Evolutionary conservation across 2,329 filamentous ascomycete species (phyloP), one percentile per base, ranked within the genome.

Genomic region (Aspergillus terreus): DNA sequence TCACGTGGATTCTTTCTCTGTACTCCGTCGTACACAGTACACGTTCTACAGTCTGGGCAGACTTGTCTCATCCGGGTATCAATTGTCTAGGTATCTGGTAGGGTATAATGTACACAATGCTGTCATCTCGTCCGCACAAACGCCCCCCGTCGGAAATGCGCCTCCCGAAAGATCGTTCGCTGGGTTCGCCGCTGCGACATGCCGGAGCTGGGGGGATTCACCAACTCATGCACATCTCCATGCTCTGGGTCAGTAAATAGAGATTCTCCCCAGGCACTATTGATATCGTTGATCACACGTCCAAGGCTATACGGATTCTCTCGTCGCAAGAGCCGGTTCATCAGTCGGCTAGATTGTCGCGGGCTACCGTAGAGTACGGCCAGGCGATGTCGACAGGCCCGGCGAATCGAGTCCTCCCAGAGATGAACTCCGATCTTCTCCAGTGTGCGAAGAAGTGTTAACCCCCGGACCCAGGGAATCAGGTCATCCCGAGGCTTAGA

Each of bases 401-500:
- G 56, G 14, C 62, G 61, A 19, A 76, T 64, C 33, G 58, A 58
- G 17, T 55, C 50, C 30, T 51, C 54, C 25, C 61, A 56, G 25
- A 76, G 60, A 27, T 55, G 52, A n/a, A 76, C 60, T 3, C 72
- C 72, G 36, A 61, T 59, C 32, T 64, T 51, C 54, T 67, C 63
- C 3, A 76, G 56, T 30, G 73, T 64, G 15, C 67, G 67, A 12
- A 76, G 64, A 32, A 76, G 65, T 2, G 67, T 40, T 9, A 75
- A 53, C 2, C 73, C 73, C 14, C 73, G 69, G 4, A 68, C 61
- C 69, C 70, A 76, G 7, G 65, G 65, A 17, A 72, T 60, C 4
- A 72, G 60, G n/a, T 52, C 58, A 10, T 63, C 56, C 2, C 56
- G 51, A 10, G 46, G 53, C 6, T 64, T 53, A 14, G 55, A 46